Percentiles rank a stretch among this genome's conserved stretches.
These are phyloP conservation scores for Picea abies DNA, from an alignment of 83 land plant genomes.

Conservation along the genomic window DNA sequence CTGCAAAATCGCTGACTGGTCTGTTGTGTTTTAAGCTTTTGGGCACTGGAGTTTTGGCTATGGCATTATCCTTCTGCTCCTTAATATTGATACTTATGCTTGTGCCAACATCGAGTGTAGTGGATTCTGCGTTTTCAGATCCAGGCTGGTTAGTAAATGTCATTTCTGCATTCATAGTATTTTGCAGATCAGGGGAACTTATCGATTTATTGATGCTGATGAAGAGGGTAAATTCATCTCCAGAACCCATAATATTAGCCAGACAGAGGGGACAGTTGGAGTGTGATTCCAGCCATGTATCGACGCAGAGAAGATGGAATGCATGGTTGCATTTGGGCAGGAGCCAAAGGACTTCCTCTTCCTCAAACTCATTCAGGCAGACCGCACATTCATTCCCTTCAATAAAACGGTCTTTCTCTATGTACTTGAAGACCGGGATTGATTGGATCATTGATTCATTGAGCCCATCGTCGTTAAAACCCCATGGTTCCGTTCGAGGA, in stretches of 20 bases:
- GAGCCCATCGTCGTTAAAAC: slow-evolving; percentile 43
- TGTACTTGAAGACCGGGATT: too few relatives aligned
- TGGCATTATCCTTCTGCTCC: neutral
- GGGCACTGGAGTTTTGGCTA: neutral
- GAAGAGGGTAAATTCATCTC: neutral
- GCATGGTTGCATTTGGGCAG: slow-evolving; percentile 66
- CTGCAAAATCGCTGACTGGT: neutral
- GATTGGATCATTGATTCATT: slow-evolving; percentile 26
- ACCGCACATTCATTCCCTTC: slow-evolving; percentile 32
- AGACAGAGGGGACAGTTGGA: slow-evolving; percentile 73
- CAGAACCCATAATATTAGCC: slow-evolving; percentile 30
- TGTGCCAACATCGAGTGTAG: too few relatives aligned
- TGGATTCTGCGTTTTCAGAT: neutral
- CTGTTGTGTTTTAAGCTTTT: neutral
- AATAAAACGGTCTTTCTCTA: too few relatives aligned
- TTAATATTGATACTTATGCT: too few relatives aligned
- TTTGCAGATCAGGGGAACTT: neutral
- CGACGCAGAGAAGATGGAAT: slow-evolving; percentile 73
- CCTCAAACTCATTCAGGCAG: slow-evolving; percentile 61
- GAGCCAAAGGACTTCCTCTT: slow-evolving; percentile 41
- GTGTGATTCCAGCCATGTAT: slow-evolving; percentile 64
- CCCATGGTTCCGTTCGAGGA: neutral
- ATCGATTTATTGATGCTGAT: neutral
- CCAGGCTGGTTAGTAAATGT: neutral
- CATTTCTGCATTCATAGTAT: neutral